phyloP scores from a whole-genome alignment of 352 stramenopile genomes.

The Pilasporangium apinafurcum region DNA sequence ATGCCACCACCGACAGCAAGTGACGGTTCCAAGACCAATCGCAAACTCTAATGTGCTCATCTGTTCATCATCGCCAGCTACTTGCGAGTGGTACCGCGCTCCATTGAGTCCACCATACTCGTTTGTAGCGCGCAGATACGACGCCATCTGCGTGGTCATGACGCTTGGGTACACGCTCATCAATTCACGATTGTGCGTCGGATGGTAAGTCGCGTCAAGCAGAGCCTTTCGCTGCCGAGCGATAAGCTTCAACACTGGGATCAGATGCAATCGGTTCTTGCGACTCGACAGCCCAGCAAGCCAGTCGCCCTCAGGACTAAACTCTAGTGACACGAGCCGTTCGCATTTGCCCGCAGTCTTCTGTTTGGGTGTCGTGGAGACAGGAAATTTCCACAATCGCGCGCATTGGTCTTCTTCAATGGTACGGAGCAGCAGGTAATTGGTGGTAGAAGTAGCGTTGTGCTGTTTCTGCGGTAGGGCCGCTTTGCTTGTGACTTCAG shows the following conservation, averaged over 20 bases:
- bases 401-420: slow-evolving; percentile 68
- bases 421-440: slow-evolving; percentile 63
- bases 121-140: slow-evolving; percentile 77
- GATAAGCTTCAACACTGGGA: slow-evolving; percentile 64
- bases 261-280: slow-evolving; percentile 73
- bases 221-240: slow-evolving; percentile 42
- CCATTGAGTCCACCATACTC: slow-evolving; percentile 73
- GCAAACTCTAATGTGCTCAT: slow-evolving; percentile 84
- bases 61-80: slow-evolving; percentile 74
- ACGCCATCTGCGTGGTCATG: slow-evolving; percentile 81
- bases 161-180: slow-evolving; percentile 63
- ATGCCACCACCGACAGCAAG: slow-evolving; percentile 74
- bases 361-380: slow-evolving; percentile 63
- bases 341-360: slow-evolving; percentile 38
- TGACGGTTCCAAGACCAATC: slow-evolving; percentile 54
- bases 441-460: too few species aligned
- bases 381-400: slow-evolving; percentile 64
- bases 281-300: slow-evolving; percentile 63
- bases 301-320: slow-evolving; percentile 84
- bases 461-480: too few species aligned
- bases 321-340: slow-evolving; percentile 60
- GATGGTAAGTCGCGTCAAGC: slow-evolving; percentile 47
- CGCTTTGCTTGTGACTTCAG: not conserved
- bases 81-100: slow-evolving; percentile 74
- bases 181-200: slow-evolving; percentile 53